These are phyloP conservation scores for Phytopythium vexans DNA, from an alignment of 352 stramenopile species.

Conservation along the genomic window DNA sequence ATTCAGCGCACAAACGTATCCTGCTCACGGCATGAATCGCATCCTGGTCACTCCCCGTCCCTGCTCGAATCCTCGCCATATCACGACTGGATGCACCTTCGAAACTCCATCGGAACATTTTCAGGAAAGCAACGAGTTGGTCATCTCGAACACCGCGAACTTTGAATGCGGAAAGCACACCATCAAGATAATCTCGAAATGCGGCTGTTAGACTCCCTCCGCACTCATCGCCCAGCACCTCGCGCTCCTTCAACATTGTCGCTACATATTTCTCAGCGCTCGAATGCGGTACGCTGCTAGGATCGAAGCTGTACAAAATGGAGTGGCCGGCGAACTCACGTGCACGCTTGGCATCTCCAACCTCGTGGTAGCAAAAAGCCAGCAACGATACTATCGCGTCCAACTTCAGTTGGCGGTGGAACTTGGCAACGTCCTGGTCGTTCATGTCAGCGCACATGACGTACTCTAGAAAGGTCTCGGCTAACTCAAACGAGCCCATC, in stretches of 20 bases:
- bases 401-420: constrained; percentile 47
- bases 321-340: constrained; percentile 41
- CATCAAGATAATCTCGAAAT: constrained; percentile 36
- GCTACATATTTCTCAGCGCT: constrained; percentile 49
- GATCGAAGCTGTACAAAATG: constrained; percentile 49
- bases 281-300: constrained; percentile 17
- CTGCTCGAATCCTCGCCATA: constrained; percentile 18
- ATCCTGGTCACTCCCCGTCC: background rate
- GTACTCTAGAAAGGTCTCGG: constrained; percentile 60
- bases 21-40: background rate
- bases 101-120: constrained; percentile 30
- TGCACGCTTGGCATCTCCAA: constrained; percentile 21
- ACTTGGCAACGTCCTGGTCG: constrained; percentile 25
- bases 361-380: constrained; percentile 48
- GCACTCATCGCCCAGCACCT: background rate
- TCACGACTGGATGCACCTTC: constrained; percentile 19
- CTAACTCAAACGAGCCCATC: constrained; percentile 40
- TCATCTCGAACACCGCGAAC: constrained; percentile 22
- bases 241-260: constrained; percentile 40
- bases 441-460: constrained; percentile 45
- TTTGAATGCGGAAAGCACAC: constrained; percentile 28
- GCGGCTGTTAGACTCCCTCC: constrained; percentile 7
- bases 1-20: constrained; percentile 17
- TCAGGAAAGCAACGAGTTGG: constrained; percentile 21
- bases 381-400: constrained; percentile 59